phyloP scores from a whole-genome alignment of 2,329 filamentous ascomycete genomes.

The Sclerotinia trifoliorum region DNA sequence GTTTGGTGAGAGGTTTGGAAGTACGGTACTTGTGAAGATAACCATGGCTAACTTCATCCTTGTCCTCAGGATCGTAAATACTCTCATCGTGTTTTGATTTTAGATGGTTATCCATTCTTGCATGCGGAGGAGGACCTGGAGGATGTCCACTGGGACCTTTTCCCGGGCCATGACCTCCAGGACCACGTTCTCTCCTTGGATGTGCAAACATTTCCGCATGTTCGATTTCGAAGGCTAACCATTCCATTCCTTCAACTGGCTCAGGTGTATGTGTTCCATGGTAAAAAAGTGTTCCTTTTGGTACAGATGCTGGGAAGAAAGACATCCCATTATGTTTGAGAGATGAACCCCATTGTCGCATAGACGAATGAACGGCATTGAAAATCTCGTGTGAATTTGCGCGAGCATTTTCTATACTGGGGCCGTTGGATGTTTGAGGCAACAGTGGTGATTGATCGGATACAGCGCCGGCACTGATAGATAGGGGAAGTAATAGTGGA shows the following conservation, averaged over 20 bases:
- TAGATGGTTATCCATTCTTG: not conserved
- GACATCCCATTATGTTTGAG: slow-evolving; percentile 75
- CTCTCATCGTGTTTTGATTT: not conserved
- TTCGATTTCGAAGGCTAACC: slow-evolving; percentile 76
- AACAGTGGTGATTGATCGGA: slow-evolving; percentile 8
- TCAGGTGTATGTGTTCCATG: slow-evolving; percentile 55
- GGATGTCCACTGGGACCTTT: slow-evolving; percentile 7
- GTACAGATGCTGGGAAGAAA: slow-evolving; percentile 64
- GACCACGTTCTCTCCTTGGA: slow-evolving; percentile 20
- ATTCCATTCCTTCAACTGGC: slow-evolving; percentile 57
- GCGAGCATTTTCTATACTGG: slow-evolving; percentile 23
- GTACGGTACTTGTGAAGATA: slow-evolving; percentile 68
- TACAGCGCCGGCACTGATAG: not conserved
- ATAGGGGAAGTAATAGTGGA: slow-evolving; percentile 8
- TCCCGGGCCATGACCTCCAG: slow-evolving; percentile 22
- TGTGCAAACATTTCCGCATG: slow-evolving; percentile 66
- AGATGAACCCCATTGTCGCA: slow-evolving; percentile 72
- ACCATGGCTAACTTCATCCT: slow-evolving; percentile 42
- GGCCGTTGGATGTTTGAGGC: not conserved
- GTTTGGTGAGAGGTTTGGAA: slow-evolving; percentile 51
- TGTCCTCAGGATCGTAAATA: not conserved
- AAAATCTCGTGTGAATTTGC: slow-evolving; percentile 64
- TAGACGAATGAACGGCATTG: slow-evolving; percentile 69
- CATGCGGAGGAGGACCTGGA: slow-evolving; percentile 21
- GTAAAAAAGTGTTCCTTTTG: slow-evolving; percentile 63